Conservation (phyloP, 805 yeast species). For the Ogataea henricii region DNA sequence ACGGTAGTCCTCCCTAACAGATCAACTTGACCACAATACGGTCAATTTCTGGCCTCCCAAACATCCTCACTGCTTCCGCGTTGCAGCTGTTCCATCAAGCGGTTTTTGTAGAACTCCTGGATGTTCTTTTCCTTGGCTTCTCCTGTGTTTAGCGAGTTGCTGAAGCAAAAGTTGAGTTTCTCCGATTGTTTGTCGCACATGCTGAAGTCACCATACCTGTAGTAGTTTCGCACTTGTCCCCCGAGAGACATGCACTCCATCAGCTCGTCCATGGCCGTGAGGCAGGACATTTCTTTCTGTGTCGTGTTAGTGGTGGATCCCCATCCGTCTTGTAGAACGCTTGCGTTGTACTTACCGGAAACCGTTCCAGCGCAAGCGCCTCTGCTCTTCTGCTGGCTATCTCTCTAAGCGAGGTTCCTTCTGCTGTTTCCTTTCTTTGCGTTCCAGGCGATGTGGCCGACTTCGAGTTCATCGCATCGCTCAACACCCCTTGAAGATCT, state of each 20-base stretch:
- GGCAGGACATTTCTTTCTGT: slow-evolving; percentile 56
- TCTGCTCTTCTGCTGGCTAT: slow-evolving; percentile 33
- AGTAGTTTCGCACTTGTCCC: slow-evolving; percentile 83
- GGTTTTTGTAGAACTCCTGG: slow-evolving; percentile 69
- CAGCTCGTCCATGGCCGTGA: slow-evolving; percentile 85
- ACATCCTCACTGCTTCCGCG: slow-evolving; percentile 82
- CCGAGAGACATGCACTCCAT: slow-evolving; percentile 87
- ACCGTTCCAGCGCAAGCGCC: slow-evolving; percentile 27
- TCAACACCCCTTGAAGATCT: slow-evolving; percentile 20
- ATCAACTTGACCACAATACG: no score
- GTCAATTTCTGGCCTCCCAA: slow-evolving; percentile 55
- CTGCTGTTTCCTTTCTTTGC: slow-evolving; percentile 3
- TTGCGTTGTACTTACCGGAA: slow-evolving; percentile 33
- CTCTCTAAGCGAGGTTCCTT: slow-evolving; percentile 25
- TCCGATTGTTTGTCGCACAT: slow-evolving; percentile 69
- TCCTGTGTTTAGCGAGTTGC: slow-evolving; percentile 55
- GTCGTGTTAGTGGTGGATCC: slow-evolving; percentile 13
- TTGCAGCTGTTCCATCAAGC: slow-evolving; percentile 59
- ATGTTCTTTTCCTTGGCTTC: slow-evolving; percentile 51
- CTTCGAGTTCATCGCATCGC: slow-evolving; percentile 26
- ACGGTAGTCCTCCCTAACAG: no score
- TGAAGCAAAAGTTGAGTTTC: slow-evolving; percentile 80
- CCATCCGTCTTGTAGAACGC: no score
- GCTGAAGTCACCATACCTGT: slow-evolving; percentile 78
- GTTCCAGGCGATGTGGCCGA: slow-evolving; percentile 20